phyloP scores from a whole-genome alignment of 2,329 filamentous ascomycete genomes.

The Pseudocercospora crystallina region DNA sequence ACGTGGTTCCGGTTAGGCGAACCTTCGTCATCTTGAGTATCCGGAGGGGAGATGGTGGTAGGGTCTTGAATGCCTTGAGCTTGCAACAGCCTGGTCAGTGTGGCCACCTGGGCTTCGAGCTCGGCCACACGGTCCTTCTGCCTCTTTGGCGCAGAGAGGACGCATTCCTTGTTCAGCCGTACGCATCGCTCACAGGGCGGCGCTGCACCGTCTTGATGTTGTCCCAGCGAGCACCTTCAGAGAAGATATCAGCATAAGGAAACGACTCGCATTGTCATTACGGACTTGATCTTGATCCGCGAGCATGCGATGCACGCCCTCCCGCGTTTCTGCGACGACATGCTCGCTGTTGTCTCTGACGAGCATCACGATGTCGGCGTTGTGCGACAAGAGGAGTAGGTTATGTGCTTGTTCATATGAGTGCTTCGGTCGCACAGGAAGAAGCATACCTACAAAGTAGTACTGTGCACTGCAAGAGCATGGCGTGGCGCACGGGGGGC shows the following conservation, averaged over 20 bases:
- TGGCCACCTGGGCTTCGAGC: conserved; percentile 33
- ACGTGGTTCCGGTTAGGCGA: neutral
- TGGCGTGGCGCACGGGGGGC: too few relatives aligned
- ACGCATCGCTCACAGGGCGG: conserved; percentile 32
- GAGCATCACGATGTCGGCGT: too few relatives aligned
- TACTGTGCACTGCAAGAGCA: too few relatives aligned
- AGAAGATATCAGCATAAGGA: neutral
- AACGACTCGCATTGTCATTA: neutral
- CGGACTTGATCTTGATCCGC: conserved; percentile 13
- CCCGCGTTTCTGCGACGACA: conserved; percentile 17
- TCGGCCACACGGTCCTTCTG: conserved; percentile 28
- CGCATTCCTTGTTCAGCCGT: conserved; percentile 30
- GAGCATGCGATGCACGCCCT: conserved; percentile 21
- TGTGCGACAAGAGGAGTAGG: too few relatives aligned
- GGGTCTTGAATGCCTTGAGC: conserved; percentile 25
- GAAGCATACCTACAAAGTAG: too few relatives aligned
- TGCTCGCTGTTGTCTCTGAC: neutral
- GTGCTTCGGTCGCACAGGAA: too few relatives aligned
- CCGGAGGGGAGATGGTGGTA: neutral
- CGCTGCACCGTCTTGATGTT: conserved; percentile 8
- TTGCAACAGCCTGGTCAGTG: conserved; percentile 28
- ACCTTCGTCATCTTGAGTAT: neutral
- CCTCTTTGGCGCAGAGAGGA: conserved; percentile 26
- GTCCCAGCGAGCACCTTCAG: conserved; percentile 14
- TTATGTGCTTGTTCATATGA: too few relatives aligned